These are phyloP conservation scores for Ambrosia hybrid DNA, from an alignment of 140 eudicot species.

Conservation along the genomic window DNA sequence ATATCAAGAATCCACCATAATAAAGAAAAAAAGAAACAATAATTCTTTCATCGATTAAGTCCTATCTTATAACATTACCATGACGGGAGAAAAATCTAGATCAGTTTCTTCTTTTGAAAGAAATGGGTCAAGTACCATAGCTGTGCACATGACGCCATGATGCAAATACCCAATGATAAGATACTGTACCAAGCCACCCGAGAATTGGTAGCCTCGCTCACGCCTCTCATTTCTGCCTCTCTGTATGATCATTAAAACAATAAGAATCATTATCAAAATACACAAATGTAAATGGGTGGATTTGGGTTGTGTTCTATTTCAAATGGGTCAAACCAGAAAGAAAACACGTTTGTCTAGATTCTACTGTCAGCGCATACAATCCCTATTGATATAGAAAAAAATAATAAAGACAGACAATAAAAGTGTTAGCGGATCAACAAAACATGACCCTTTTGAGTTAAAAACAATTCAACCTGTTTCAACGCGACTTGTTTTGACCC, in stretches of 20 bases:
- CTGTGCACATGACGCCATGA: constrained; percentile 50
- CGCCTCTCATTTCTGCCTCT: constrained; percentile 68
- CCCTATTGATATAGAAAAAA: neutral
- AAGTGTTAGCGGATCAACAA: neutral
- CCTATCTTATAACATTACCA: constrained; percentile 11
- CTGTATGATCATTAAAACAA: constrained; percentile 39
- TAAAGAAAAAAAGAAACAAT: neutral
- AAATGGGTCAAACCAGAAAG: neutral
- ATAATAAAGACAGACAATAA: neutral
- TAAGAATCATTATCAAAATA: neutral
- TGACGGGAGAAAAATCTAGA: constrained; percentile 29
- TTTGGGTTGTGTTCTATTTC: neutral
- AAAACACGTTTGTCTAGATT: neutral
- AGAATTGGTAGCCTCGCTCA: constrained; percentile 62
- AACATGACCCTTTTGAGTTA: neutral
- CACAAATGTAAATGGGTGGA: too few species aligned
- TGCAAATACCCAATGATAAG: constrained; percentile 62
- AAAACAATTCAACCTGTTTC: neutral
- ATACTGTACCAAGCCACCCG: constrained; percentile 72
- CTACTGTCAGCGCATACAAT: neutral
- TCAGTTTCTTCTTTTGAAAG: constrained; percentile 79
- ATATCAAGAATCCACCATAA: constrained; percentile 5
- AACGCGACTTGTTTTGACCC: neutral
- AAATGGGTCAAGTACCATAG: constrained; percentile 54
- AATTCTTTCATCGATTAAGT: neutral